These are phyloP conservation scores for Phytophthora pluvialis DNA, from an alignment of 352 stramenopile genomes.

Conservation along the genomic window DNA sequence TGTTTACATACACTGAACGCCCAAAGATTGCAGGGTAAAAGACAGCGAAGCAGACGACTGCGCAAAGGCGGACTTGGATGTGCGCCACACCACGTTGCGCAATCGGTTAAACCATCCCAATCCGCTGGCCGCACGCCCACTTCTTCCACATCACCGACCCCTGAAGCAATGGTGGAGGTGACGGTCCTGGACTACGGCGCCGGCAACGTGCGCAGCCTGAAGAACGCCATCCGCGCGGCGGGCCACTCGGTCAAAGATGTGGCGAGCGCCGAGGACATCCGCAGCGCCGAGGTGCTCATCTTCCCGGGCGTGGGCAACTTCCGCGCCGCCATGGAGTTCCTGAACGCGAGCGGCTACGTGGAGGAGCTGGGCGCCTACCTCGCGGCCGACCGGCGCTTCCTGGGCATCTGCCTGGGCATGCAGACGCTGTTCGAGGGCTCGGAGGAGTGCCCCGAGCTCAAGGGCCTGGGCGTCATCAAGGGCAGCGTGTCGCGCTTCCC, in stretches of 20 bases:
- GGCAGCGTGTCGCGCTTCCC: slow-evolving; percentile 93
- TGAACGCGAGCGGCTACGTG: slow-evolving; percentile 90
- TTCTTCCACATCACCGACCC: slow-evolving; percentile 4
- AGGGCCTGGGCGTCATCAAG: slow-evolving; percentile 94
- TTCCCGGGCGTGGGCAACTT: slow-evolving; percentile 90
- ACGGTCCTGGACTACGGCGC: slow-evolving; percentile 98
- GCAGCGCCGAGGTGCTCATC: slow-evolving; percentile 81
- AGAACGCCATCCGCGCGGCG: slow-evolving; percentile 94
- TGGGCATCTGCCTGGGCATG: slow-evolving; percentile 99
- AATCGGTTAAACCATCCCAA: too few species aligned
- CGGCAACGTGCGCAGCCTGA: slow-evolving; percentile 98
- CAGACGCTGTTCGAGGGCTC: slow-evolving; percentile 98
- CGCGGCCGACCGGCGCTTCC: slow-evolving; percentile 88
- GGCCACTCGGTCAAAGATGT: slow-evolving; percentile 92
- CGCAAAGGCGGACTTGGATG: neutral
- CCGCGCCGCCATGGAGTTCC: slow-evolving; percentile 91
- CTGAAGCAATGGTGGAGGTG: slow-evolving; percentile 67
- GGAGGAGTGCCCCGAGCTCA: slow-evolving; percentile 90
- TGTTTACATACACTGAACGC: neutral
- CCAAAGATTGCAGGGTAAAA: slow-evolving; percentile 13
- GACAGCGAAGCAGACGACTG: slow-evolving; percentile 15
- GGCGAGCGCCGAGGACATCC: slow-evolving; percentile 90
- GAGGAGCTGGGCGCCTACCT: slow-evolving; percentile 91
- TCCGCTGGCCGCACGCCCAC: too few species aligned
- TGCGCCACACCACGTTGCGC: neutral